Conservation (phyloP, 257 asterid genomes). For the Plantago ovata region DNA sequence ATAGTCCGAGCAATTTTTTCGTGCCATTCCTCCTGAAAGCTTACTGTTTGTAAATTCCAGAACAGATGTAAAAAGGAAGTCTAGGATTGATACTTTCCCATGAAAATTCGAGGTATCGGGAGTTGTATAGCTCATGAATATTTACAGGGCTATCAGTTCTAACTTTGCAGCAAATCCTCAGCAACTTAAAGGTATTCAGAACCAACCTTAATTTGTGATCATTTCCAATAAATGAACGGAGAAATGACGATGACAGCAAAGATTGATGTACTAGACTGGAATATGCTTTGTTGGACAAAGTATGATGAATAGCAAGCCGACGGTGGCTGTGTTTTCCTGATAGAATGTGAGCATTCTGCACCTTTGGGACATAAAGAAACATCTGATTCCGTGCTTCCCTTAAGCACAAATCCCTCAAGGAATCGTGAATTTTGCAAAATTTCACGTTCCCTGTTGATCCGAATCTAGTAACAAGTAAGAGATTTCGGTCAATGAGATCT, state of each 20-base stretch:
- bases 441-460: constrained; percentile 1
- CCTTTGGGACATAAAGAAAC: not conserved
- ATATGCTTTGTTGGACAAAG: not conserved
- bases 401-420: constrained; percentile 1
- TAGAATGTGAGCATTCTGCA: not conserved
- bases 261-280: not conserved
- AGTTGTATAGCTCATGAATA: no score
- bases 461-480: not conserved
- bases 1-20: not conserved
- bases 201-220: no score
- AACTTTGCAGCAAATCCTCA: no score
- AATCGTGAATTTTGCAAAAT: constrained; percentile 2
- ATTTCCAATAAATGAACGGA: not conserved
- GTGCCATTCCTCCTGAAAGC: not conserved
- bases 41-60: constrained; percentile 4
- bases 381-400: not conserved
- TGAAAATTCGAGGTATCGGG: no score
- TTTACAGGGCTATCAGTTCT: no score
- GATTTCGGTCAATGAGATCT: constrained; percentile 3
- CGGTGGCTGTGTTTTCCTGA: not conserved
- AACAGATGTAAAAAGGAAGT: not conserved
- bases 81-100: not conserved
- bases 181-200: no score
- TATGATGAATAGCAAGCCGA: constrained; percentile 3
- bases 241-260: not conserved